A percentile compares a stretch with the other conserved stretches of the same genome.
Conservation (phyloP, 2,329 filamentous ascomycete species). For the Arachnopeziza araneosa region DNA sequence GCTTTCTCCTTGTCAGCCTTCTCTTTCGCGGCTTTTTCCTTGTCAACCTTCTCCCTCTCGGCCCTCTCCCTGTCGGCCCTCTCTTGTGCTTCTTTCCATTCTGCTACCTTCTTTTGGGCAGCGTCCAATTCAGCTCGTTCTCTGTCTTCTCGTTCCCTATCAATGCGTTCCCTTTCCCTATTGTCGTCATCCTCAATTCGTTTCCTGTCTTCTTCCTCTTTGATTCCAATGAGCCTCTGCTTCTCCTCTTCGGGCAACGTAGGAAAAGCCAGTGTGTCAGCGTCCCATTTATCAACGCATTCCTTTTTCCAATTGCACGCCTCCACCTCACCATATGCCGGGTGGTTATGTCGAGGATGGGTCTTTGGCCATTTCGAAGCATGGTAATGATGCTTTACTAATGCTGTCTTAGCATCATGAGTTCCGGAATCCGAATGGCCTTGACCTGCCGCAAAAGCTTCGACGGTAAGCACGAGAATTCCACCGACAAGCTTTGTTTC, state of each 20-base stretch:
- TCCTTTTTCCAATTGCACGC: constrained; percentile 63
- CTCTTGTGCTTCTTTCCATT: neutral
- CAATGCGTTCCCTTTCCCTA: neutral
- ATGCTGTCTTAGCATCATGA: constrained; percentile 57
- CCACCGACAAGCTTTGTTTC: constrained; percentile 61
- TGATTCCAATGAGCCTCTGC: constrained; percentile 34
- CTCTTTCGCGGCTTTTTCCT: neutral
- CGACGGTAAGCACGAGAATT: constrained; percentile 62
- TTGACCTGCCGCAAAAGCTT: constrained; percentile 68
- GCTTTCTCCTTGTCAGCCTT: neutral
- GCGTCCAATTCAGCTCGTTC: neutral
- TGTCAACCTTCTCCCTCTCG: neutral
- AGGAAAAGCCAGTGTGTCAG: constrained; percentile 55
- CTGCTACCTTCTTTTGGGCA: constrained; percentile 1
- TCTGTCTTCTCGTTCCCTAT: constrained; percentile 1
- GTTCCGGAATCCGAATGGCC: constrained; percentile 69
- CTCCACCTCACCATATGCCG: constrained; percentile 65
- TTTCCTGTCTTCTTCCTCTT: constrained; percentile 15
- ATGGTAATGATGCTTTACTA: constrained; percentile 72
- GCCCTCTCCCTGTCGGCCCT: neutral
- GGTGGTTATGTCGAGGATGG: constrained; percentile 62
- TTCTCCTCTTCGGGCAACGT: constrained; percentile 54
- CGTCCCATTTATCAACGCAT: constrained; percentile 62
- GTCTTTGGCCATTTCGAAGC: constrained; percentile 65
- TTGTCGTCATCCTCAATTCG: neutral